phyloP scores from a whole-genome alignment of 352 stramenopile species.

The Phytophthora litchii region DNA sequence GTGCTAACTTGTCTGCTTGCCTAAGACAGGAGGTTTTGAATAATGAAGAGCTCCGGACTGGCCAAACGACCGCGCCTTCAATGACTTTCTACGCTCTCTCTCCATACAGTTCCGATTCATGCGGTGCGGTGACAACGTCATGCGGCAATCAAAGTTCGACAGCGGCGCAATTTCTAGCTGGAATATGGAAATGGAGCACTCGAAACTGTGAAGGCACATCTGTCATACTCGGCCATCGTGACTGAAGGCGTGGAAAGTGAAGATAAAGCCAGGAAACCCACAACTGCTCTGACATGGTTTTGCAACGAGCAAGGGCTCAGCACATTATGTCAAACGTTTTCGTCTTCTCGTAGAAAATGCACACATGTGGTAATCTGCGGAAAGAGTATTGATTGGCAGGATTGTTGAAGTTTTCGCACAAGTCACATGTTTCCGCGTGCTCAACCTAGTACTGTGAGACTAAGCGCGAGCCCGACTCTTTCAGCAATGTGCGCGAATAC shows the following conservation, averaged over 20 bases:
- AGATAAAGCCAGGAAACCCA: conserved; percentile 23
- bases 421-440: conserved; percentile 2
- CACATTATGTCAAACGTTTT: conserved; percentile 23
- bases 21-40: conserved; percentile 12
- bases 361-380: conserved; percentile 13
- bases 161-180: background rate
- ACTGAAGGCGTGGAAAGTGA: conserved; percentile 5
- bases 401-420: conserved; percentile 24
- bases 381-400: conserved; percentile 19
- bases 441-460: background rate
- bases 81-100: conserved; percentile 1
- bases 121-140: conserved; percentile 25
- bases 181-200: conserved; percentile 29
- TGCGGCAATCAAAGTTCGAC: conserved; percentile 11
- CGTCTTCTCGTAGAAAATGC: conserved; percentile 14
- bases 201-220: background rate
- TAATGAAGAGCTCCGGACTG: conserved; percentile 7
- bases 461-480: conserved; percentile 4
- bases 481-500: no score
- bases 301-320: background rate
- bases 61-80: no score
- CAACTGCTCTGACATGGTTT: conserved; percentile 1
- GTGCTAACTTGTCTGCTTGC: conserved; percentile 1
- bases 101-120: conserved; percentile 13
- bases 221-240: conserved; percentile 1